phyloP scores from a whole-genome alignment of 345 rosid genomes.

The Pugionium cornutum region DNA sequence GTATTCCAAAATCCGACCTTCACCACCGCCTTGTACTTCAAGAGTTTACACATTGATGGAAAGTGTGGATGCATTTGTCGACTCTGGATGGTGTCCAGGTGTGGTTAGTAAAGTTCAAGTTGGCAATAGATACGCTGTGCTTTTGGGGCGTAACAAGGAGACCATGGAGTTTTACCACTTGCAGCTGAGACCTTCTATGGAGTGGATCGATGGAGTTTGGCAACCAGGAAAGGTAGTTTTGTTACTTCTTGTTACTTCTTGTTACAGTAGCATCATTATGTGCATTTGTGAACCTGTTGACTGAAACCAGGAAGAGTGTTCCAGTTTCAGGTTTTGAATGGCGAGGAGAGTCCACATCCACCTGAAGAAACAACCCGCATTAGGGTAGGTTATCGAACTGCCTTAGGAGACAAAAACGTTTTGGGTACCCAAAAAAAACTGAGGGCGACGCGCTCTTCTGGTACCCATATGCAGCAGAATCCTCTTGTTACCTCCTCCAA shows the following conservation, averaged over 20 bases:
- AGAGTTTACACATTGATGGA: slow-evolving; percentile 52
- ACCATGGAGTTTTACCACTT: slow-evolving; percentile 39
- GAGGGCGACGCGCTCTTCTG: slow-evolving; percentile 26
- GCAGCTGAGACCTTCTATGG: slow-evolving; percentile 57
- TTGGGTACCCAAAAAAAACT: background rate
- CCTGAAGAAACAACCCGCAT: slow-evolving; percentile 16
- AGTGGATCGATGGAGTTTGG: slow-evolving; percentile 65
- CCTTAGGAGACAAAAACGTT: background rate
- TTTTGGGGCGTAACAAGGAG: slow-evolving; percentile 48
- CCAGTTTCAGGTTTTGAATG: slow-evolving; percentile 15
- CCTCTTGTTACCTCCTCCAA: background rate
- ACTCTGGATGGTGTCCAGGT: slow-evolving; percentile 61
- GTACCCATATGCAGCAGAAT: background rate
- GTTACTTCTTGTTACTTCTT: slow-evolving; percentile 22
- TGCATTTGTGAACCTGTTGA: background rate
- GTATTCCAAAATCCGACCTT: slow-evolving; percentile 47
- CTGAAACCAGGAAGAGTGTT: background rate
- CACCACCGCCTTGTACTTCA: slow-evolving; percentile 43
- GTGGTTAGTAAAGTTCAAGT: slow-evolving; percentile 50
- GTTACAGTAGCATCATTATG: background rate
- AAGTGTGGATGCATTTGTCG: slow-evolving; percentile 48
- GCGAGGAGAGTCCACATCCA: slow-evolving; percentile 7
- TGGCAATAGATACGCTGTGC: slow-evolving; percentile 50
- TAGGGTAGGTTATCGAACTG: slow-evolving; percentile 16
- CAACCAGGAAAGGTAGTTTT: slow-evolving; percentile 49